Percentiles rank a stretch among this genome's conserved stretches.
Evolutionary conservation across 805 yeast genomes (phyloP).

Genomic region (Lachancea nothofagi): DNA sequence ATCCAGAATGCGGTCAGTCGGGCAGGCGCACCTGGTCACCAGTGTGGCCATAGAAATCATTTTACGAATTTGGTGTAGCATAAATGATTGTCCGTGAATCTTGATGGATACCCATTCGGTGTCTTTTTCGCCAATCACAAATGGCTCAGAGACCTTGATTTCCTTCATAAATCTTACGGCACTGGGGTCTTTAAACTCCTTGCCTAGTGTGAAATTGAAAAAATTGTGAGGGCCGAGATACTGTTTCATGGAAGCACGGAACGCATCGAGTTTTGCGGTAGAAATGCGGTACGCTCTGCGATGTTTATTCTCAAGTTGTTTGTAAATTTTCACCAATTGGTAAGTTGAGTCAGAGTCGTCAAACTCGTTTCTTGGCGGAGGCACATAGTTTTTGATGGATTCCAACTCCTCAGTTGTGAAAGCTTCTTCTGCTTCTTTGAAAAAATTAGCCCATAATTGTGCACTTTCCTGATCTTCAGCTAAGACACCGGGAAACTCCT

Average conservation of each 20-base stretch:
- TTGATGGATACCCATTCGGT: slow-evolving; percentile 96
- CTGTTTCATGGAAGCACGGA: slow-evolving; percentile 62
- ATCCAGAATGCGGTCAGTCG: slow-evolving; percentile 65
- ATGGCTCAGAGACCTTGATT: slow-evolving; percentile 78
- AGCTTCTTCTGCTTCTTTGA: slow-evolving; percentile 34
- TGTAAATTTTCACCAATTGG: slow-evolving; percentile 44
- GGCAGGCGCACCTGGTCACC: slow-evolving; percentile 81
- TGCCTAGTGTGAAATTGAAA: slow-evolving; percentile 84
- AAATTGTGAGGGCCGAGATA: slow-evolving; percentile 90
- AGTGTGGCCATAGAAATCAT: slow-evolving; percentile 95
- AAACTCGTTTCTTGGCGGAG: slow-evolving; percentile 36
- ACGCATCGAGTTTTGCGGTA: slow-evolving; percentile 50
- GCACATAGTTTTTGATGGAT: slow-evolving; percentile 26
- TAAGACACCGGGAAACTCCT: slow-evolving; percentile 51
- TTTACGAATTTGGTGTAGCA: slow-evolving; percentile 96
- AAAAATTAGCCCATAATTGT: slow-evolving; percentile 63
- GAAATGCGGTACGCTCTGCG: slow-evolving; percentile 69
- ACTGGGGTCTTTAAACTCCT: slow-evolving; percentile 75
- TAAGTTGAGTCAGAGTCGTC: slow-evolving; percentile 36
- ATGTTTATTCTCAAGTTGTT: slow-evolving; percentile 56
- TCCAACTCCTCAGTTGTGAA: slow-evolving; percentile 27
- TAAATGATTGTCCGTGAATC: slow-evolving; percentile 96
- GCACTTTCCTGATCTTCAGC: slow-evolving; percentile 63
- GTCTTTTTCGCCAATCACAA: slow-evolving; percentile 80
- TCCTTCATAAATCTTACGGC: slow-evolving; percentile 78